These are phyloP conservation scores for Fusarium sp. DNA, from an alignment of 2,329 filamentous ascomycete genomes.

Conservation along the genomic window DNA sequence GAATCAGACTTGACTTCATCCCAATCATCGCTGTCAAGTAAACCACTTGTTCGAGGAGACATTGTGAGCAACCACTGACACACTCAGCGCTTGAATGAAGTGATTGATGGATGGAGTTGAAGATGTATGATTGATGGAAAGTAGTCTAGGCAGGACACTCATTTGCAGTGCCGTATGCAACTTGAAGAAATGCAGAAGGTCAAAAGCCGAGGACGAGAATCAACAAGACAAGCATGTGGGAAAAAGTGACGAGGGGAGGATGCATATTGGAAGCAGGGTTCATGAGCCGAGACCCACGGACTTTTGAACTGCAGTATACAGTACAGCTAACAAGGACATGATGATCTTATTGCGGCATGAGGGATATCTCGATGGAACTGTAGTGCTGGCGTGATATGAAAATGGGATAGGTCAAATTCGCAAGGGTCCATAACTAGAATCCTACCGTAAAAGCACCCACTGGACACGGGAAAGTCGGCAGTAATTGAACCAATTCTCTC, in stretches of 20 bases:
- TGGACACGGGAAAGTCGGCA: conserved; percentile 22
- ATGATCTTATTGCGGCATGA: not conserved
- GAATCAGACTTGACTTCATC: conserved; percentile 46
- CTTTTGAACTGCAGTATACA: conserved; percentile 27
- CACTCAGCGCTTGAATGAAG: not conserved
- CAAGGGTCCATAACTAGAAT: conserved; percentile 4
- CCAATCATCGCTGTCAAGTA: conserved; percentile 52
- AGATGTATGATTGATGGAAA: conserved; percentile 10
- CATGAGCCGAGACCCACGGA: conserved; percentile 1
- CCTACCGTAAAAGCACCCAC: conserved; percentile 7
- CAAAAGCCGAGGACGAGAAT: conserved; percentile 26
- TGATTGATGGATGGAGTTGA: conserved; percentile 1
- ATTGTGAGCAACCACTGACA: conserved; percentile 37
- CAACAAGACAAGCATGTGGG: conserved; percentile 30
- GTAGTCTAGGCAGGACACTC: not conserved
- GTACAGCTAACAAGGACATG: not conserved
- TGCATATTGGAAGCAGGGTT: conserved; percentile 9
- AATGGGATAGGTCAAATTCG: not conserved
- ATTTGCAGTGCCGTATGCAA: not conserved
- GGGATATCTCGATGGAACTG: conserved; percentile 10
- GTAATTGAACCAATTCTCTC: not conserved
- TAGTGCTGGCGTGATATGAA: not conserved
- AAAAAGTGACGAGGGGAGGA: conserved; percentile 10
- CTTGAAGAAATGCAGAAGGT: conserved; percentile 2
- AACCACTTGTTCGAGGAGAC: conserved; percentile 47